These are phyloP conservation scores for Lantana camara DNA, from an alignment of 257 asterid species.

Conservation along the genomic window DNA sequence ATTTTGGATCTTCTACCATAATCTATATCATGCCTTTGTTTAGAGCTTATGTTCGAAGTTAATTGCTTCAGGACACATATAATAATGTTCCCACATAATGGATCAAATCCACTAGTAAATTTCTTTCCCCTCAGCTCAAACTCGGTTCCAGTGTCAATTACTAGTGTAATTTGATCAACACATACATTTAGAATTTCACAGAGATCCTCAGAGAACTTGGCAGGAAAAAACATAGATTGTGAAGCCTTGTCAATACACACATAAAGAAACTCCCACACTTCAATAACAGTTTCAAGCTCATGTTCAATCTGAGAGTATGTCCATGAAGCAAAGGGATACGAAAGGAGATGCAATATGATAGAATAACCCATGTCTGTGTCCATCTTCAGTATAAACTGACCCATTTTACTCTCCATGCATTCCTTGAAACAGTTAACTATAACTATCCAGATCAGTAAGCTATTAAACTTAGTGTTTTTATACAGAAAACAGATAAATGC, in stretches of 20 bases:
- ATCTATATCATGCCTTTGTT: conserved; percentile 34
- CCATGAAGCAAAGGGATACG: conserved; percentile 61
- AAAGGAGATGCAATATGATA: conserved; percentile 45
- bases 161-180: conserved; percentile 39
- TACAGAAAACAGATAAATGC: conserved; percentile 50
- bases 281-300: conserved; percentile 42
- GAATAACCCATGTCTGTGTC: conserved; percentile 42
- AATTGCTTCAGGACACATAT: conserved; percentile 49
- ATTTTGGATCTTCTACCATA: conserved; percentile 34
- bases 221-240: conserved; percentile 33
- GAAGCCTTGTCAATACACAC: conserved; percentile 42
- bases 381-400: conserved; percentile 34
- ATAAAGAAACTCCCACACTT: conserved; percentile 57
- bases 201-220: conserved; percentile 51
- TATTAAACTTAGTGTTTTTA: conserved; percentile 27
- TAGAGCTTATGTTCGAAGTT: conserved; percentile 34
- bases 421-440: conserved; percentile 53
- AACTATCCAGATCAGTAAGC: conserved; percentile 59
- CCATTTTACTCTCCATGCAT: conserved; percentile 35
- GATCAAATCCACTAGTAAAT: conserved; percentile 31
- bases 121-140: conserved; percentile 35
- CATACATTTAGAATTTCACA: conserved; percentile 43
- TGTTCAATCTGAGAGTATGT: conserved; percentile 34
- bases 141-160: conserved; percentile 32
- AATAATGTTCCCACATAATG: conserved; percentile 49